A percentile compares a stretch with the other conserved stretches of the same genome.
Evolutionary conservation across 23 red algal species (phyloP).

Genomic region (Cyanidium caldarium): DNA sequence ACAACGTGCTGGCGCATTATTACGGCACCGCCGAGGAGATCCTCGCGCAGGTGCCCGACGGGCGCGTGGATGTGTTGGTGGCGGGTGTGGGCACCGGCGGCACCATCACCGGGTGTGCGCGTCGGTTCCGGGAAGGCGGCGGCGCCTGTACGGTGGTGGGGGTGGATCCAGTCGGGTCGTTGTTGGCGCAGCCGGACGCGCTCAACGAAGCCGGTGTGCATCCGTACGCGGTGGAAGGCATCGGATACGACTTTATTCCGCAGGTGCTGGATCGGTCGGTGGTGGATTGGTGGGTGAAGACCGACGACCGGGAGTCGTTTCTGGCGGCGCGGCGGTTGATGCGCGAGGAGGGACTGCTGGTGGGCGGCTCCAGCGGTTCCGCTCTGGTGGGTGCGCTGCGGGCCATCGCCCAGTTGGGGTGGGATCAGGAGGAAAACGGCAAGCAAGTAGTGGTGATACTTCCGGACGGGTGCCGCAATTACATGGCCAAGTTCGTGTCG

Average conservation of each 20-base stretch:
- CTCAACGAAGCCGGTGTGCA: constrained; percentile 1
- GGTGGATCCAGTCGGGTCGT: constrained; percentile 19
- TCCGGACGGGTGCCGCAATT: constrained; percentile 15
- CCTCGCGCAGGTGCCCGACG: background rate
- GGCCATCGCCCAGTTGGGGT: background rate
- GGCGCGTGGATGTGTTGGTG: constrained; percentile 19
- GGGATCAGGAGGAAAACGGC: background rate
- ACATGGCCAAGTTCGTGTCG: constrained; percentile 18
- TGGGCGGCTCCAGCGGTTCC: constrained; percentile 20
- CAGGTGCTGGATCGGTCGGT: constrained; percentile 19
- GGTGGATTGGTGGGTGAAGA: constrained; percentile 24
- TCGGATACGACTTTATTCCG: constrained; percentile 38
- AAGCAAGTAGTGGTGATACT: constrained; percentile 13
- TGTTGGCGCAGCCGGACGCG: constrained; percentile 14
- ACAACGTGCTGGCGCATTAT: constrained; percentile 22
- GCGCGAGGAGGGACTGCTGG: constrained; percentile 13
- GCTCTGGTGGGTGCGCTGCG: constrained; percentile 13
- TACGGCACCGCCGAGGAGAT: constrained; percentile 26
- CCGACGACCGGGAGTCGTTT: constrained; percentile 14
- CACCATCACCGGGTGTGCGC: constrained; percentile 21
- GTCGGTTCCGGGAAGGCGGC: constrained; percentile 1
- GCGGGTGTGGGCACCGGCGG: constrained; percentile 33
- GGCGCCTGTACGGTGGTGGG: constrained; percentile 7
- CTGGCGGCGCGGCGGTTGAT: constrained; percentile 11
- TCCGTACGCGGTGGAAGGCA: constrained; percentile 30